Percentiles rank a stretch among this genome's conserved stretches.
phyloP scores from a whole-genome alignment of 441 rosid species.

The Gossypium trilobum region DNA sequence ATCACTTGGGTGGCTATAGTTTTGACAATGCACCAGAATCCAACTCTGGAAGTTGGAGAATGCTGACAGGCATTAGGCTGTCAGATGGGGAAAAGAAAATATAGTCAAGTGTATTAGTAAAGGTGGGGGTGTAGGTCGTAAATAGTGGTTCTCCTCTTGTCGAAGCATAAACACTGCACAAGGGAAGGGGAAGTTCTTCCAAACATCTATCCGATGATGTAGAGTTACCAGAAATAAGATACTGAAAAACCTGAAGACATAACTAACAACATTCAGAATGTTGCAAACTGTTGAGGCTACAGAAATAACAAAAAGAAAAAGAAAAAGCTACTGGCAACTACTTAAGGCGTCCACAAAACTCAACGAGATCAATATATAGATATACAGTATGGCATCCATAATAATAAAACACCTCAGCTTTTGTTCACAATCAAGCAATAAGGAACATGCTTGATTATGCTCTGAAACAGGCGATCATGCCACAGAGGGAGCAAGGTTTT shows the following conservation, averaged over 20 bases:
- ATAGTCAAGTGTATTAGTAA: constrained; percentile 70
- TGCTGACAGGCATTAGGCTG: constrained; percentile 43
- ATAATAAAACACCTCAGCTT: not conserved
- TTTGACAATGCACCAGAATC: constrained; percentile 73
- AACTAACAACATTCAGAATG: not conserved
- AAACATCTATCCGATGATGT: constrained; percentile 23
- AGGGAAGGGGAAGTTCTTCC: constrained; percentile 51
- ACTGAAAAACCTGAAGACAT: constrained; percentile 59
- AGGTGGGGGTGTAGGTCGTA: constrained; percentile 78
- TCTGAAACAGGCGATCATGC: not conserved
- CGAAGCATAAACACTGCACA: constrained; percentile 57
- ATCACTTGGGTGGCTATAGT: constrained; percentile 77
- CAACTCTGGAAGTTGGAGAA: constrained; percentile 54
- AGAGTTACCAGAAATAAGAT: constrained; percentile 50
- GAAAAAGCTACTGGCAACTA: not conserved
- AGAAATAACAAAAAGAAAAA: not conserved
- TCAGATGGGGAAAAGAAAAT: constrained; percentile 62
- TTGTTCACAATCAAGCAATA: not conserved
- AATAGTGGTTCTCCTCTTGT: constrained; percentile 75
- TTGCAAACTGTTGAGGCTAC: not conserved
- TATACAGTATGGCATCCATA: not conserved
- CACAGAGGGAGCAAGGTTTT: not conserved
- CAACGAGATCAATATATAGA: not conserved
- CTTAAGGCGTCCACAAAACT: not conserved
- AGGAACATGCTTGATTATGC: not conserved